Conservation (phyloP, 2,329 filamentous ascomycete genomes). For the Lithohypha guttulata region DNA sequence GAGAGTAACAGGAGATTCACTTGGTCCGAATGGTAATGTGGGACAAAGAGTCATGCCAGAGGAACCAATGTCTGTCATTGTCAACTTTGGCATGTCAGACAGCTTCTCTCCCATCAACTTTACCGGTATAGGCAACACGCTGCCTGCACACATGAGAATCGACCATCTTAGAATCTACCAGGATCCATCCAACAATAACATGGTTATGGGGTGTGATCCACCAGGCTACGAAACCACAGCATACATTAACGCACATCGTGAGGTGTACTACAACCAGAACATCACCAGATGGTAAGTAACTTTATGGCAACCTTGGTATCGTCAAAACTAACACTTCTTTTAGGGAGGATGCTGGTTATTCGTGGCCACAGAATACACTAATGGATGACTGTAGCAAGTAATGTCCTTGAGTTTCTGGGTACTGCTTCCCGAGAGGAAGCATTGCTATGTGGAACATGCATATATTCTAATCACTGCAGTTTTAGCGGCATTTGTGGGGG, state of each 20-base stretch:
- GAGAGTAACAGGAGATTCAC: conserved; percentile 48
- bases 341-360: conserved; percentile 41
- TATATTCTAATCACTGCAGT: conserved; percentile 8
- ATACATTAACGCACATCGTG: conserved; percentile 53
- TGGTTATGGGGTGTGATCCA: conserved; percentile 57
- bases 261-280: conserved; percentile 54
- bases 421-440: not conserved
- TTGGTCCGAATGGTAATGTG: conserved; percentile 60
- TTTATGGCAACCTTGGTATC: conserved; percentile 5
- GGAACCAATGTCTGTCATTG: conserved; percentile 56
- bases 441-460: not conserved
- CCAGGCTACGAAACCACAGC: conserved; percentile 54
- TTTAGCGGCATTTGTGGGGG: conserved; percentile 8
- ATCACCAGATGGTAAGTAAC: conserved; percentile 49
- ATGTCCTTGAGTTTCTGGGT: not conserved
- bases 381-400: conserved; percentile 42
- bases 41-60: conserved; percentile 54
- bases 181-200: conserved; percentile 39
- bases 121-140: conserved; percentile 41
- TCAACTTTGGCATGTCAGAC: conserved; percentile 61
- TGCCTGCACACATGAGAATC: conserved; percentile 56
- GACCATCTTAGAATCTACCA: conserved; percentile 65
- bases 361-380: conserved; percentile 52
- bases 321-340: conserved; percentile 13
- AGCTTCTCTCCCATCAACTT: conserved; percentile 54